Conservation (phyloP, 208 protist species). For the Trypanosoma grayi region DNA sequence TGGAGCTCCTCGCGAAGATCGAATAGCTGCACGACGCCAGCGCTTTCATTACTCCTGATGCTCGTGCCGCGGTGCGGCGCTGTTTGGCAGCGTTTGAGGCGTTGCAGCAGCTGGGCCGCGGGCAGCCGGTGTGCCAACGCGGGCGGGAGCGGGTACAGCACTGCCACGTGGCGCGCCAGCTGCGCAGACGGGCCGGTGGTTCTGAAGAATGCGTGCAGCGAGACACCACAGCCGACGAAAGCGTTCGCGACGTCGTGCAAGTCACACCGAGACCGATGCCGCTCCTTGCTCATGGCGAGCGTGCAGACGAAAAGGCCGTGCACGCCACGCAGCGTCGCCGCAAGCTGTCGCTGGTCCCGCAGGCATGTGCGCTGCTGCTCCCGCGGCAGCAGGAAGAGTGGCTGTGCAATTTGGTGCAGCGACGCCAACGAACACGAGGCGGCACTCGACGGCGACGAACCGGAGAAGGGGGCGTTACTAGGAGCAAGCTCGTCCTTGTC, state of each 20-base stretch:
- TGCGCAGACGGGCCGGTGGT: neutral
- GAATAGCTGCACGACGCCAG: conserved; percentile 20
- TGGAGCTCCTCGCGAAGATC: conserved; percentile 30
- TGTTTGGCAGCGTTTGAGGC: neutral
- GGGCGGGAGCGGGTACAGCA: conserved; percentile 14
- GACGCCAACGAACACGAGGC: neutral
- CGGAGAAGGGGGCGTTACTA: neutral
- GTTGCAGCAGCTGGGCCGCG: neutral
- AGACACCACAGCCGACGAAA: conserved; percentile 1
- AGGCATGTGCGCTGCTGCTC: neutral
- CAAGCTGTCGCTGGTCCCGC: neutral
- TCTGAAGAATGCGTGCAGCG: conserved; percentile 14
- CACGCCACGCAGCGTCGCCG: neutral
- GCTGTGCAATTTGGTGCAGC: neutral
- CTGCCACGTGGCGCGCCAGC: neutral
- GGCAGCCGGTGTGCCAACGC: neutral
- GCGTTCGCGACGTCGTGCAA: neutral
- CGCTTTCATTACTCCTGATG: neutral
- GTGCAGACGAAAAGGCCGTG: conserved; percentile 8
- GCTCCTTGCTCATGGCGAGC: conserved; percentile 1
- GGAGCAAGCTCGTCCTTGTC: neutral
- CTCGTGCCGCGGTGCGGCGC: neutral
- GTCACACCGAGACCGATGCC: neutral
- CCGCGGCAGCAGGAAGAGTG: neutral
- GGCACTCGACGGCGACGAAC: neutral